Base-by-base conservation (phyloP, 163 green algal genomes). In the Chlorella variabilis region DNA sequence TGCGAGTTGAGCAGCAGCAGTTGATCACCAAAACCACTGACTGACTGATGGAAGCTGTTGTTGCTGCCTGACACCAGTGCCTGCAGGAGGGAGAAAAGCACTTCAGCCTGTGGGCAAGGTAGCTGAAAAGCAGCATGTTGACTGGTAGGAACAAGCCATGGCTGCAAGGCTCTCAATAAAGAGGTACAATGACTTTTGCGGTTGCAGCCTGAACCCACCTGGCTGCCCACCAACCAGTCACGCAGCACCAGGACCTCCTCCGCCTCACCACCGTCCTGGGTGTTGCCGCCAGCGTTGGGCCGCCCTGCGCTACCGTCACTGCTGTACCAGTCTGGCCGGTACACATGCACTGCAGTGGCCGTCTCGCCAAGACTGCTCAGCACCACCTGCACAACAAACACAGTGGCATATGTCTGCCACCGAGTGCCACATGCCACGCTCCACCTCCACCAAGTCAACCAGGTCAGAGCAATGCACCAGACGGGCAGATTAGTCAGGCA, bases 1-100 rank as follows among this genome's bases (percentile, higher is more conserved):
- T 82, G 74, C 25, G 77, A 82, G 18, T 87, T 90, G n/a, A 96
- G 86, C 71, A 96, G 76, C 36, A 95, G 77, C 18, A 95, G 49
- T 51, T 93, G 90, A 9, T 90, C 86, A 20, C 65, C 54, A 54
- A 75, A 84, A 51, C 75, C 68, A 3, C 76, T 75, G 20, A 88
- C 29, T 9, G 85, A 74, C 31, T 69, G 66, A 13, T 85, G 77
- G 66, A 69, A 86, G 61, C 81, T 71, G 71, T 88, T 84, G n/a
- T 61, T 59, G 36, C 25, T 39, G 13, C 63, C 20, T 63, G 54
- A 29, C 48, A 56, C n/a, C 36, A 69, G 51, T 2, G 38, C 73
- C 73, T 79, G 73, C 73, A 34, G 38, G n/a, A 11, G 25, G 69
- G 31, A 13, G 27, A 33, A 8, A 33, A 11, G 4, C 21, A n/a